Base-by-base conservation (phyloP, 495 filamentous ascomycete genomes). In the Annulohypoxylon maeteangense region DNA sequence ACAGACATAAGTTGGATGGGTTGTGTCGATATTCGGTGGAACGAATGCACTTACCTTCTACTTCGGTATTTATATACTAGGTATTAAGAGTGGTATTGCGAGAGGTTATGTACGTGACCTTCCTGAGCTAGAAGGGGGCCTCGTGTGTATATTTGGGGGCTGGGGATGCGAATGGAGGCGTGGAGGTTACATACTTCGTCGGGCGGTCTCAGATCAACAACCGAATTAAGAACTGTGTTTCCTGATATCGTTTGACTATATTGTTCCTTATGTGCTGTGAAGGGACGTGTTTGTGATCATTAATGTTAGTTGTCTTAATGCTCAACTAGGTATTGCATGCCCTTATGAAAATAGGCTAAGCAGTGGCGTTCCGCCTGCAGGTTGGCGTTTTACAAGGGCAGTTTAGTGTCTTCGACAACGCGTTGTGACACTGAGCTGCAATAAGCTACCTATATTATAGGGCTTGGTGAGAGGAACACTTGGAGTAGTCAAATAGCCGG, bases 141-240 rank as follows among this genome's bases (percentile, higher is more conserved):
- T 40, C 57, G 22, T 50, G 42, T 45, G 50, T 56, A 23, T 48
- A 45, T 31, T 32, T 34, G 36, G 32, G 32, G 23, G 40, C 14
- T 36, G 55, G 47, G 47, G 47, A 51, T 29, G 11, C n/a, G 61
- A 65, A 32, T 20, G 55, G 32, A 65, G 47, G 16, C 12, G 34
- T 56, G 67, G 67, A 55, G 68, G 50, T 60, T 32, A 23, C 55
- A 55, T 48, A 48, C 62, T 56, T 62, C 7, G 16, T 60, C 60
- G 40, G 18, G 34, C 5, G 38, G 47, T 54, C 53, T 61, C 12
- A 62, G 47, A 65, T 62, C 14, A 48, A 65, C 47, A 66, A 8
- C 50, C 50, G 48, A 62, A 48, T 42, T 65, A 22, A 71, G 51
- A 60, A 48, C 40, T 71, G 50, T 66, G 25, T 71, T 62, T 61